Evolutionary conservation across 129 eudicot genomes (phyloP), one percentile per base, ranked within the genome.

Genomic region (Centrapalus pauciflorus): DNA sequence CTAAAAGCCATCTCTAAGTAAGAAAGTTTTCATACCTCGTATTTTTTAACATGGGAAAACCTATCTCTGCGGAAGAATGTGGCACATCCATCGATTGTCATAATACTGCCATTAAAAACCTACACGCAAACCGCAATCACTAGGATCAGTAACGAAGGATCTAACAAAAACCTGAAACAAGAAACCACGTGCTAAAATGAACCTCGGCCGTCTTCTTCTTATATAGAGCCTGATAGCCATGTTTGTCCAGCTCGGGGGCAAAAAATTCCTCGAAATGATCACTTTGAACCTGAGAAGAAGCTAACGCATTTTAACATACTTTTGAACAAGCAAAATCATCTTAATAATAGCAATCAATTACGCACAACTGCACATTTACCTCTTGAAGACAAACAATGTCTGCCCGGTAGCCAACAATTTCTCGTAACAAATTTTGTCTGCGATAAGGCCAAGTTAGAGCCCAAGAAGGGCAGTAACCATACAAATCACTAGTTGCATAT

Each of bases 321-420:
- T 29, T 33, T 11, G 49, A 43, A 45, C 26, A 64, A 64, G 40
- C 55, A 63, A 63, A 41, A 49, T 61, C 66, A 9, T 5, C 12
- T 8, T 34, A 19, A 37, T 9, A 37, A 35, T 34, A 21, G 21
- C 55, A 59, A 51, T 27, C 45, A n/a, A 35, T 19, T 8, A 3
- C 12, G 27, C n/a, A 26, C 19, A 37, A 6, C 2, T 16, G 27
- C n/a, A 26, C 19, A 37, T 20, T 35, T 81, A 92, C 98, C 99
- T 93, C 99, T 77, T 93, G 99, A 71, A 93, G 96, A 75, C 99
- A 93, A 64, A 93, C 82, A 61, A 93, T 84, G 64, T 93, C 98
- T 0, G 98, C 98, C 66, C 83, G 87, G 60, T 93, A 93, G 19
- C 96, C 98, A 43, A 93, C 95, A 16, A 93, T 93, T 84, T 93